phyloP scores from a whole-genome alignment of 2,329 filamentous ascomycete species.

The Arthrinium phaeospermum region DNA sequence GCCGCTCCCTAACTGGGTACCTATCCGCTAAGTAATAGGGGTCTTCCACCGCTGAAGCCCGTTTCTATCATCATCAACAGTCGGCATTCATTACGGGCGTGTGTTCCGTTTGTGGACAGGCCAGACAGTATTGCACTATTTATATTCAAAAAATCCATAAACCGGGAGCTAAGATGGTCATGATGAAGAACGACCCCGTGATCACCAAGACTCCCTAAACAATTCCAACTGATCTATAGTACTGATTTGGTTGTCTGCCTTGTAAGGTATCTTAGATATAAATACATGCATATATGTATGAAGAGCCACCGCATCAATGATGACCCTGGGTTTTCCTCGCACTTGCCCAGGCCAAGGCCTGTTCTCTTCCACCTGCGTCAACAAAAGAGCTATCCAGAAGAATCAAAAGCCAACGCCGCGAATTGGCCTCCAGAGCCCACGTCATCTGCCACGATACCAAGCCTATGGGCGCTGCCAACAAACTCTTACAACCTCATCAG shows the following conservation, averaged over 20 bases:
- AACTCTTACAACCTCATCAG: neutral
- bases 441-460: neutral
- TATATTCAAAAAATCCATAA: neutral
- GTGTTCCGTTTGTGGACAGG: no score
- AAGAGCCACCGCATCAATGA: neutral
- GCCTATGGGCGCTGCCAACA: neutral
- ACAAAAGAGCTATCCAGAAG: neutral
- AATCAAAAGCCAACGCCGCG: neutral
- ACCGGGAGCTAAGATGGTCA: neutral
- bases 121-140: no score
- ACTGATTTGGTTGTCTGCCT: neutral
- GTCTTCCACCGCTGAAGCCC: no score
- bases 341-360: neutral
- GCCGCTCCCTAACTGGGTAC: neutral
- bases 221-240: neutral
- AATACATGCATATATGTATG: constrained; percentile 7
- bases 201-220: neutral
- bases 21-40: neutral
- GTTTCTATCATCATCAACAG: no score
- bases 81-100: no score
- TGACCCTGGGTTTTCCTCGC: neutral
- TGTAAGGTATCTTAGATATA: neutral
- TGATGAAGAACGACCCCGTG: neutral
- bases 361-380: neutral
- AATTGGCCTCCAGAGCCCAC: neutral